Conservation (phyloP, 352 stramenopile genomes). For the Phytopythium boreale region DNA sequence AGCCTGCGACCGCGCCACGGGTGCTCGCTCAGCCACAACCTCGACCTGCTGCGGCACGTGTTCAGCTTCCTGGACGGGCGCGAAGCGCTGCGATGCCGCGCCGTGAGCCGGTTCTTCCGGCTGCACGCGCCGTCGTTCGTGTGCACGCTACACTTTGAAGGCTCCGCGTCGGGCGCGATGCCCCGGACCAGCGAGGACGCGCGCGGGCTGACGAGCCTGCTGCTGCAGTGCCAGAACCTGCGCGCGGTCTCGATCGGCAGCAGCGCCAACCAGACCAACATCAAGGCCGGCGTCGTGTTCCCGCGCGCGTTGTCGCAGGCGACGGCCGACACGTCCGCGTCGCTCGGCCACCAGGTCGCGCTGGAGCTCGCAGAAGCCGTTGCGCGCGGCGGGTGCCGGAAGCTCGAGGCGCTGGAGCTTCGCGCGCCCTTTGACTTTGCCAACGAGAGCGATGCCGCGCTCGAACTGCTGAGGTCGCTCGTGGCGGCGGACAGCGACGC, state of each 20-base stretch:
- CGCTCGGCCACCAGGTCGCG: slow-evolving; percentile 39
- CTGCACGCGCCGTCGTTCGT: slow-evolving; percentile 45
- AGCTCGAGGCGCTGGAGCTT: slow-evolving; percentile 39
- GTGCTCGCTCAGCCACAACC: slow-evolving; percentile 50
- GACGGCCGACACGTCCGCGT: slow-evolving; percentile 18
- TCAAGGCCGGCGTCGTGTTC: slow-evolving; percentile 39
- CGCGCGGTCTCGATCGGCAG: slow-evolving; percentile 47
- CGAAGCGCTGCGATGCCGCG: slow-evolving; percentile 39
- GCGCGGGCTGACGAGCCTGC: slow-evolving; percentile 16
- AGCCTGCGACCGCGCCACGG: not conserved
- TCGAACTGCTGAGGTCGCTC: slow-evolving; percentile 35
- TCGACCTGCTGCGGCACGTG: slow-evolving; percentile 52
- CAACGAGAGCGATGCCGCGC: slow-evolving; percentile 44
- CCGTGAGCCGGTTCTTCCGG: slow-evolving; percentile 51
- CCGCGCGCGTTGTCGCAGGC: slow-evolving; percentile 24
- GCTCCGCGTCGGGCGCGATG: not conserved
- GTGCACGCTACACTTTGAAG: slow-evolving; percentile 41
- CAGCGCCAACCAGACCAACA: slow-evolving; percentile 27
- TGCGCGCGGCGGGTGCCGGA: slow-evolving; percentile 26
- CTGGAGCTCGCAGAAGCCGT: slow-evolving; percentile 35
- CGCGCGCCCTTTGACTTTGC: slow-evolving; percentile 60
- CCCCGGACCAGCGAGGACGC: slow-evolving; percentile 15
- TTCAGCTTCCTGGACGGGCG: slow-evolving; percentile 52
- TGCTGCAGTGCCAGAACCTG: slow-evolving; percentile 44
- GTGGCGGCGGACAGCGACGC: slow-evolving; percentile 4